These are phyloP conservation scores for Cercis canadensis DNA, from an alignment of 306 rosid species.

Conservation along the genomic window DNA sequence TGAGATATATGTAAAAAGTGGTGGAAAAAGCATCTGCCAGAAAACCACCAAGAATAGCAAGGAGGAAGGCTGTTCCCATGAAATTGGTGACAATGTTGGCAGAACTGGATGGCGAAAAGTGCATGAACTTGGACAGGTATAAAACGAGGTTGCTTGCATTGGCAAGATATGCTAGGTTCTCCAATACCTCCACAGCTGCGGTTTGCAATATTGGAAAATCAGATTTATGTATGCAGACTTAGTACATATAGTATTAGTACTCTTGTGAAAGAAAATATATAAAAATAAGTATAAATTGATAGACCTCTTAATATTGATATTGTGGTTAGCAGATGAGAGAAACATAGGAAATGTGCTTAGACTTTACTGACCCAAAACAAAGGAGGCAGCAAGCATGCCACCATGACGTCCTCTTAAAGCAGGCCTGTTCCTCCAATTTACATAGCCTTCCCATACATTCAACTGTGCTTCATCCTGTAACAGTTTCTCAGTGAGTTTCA, in stretches of 20 bases:
- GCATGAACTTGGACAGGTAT: conserved; percentile 69
- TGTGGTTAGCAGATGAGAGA: neutral
- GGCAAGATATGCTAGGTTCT: conserved; percentile 81
- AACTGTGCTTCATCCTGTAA: conserved; percentile 60
- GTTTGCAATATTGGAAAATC: conserved; percentile 21
- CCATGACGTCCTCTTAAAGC: conserved; percentile 69
- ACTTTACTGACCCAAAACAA: conserved; percentile 64
- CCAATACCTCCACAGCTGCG: conserved; percentile 75
- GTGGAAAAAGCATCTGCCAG: conserved; percentile 75
- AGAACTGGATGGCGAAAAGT: conserved; percentile 64
- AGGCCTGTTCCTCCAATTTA: conserved; percentile 82
- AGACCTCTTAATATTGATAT: neutral
- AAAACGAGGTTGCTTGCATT: conserved; percentile 88
- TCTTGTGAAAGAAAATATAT: neutral
- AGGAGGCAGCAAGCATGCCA: conserved; percentile 81
- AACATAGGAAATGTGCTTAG: conserved; percentile 18
- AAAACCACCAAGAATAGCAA: conserved; percentile 89
- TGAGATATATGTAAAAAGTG: conserved; percentile 62
- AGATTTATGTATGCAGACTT: conserved; percentile 10
- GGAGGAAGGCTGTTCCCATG: conserved; percentile 91
- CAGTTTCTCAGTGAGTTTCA: conserved; percentile 20
- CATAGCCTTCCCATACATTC: conserved; percentile 70
- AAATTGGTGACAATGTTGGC: conserved; percentile 79
- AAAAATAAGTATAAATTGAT: neutral
- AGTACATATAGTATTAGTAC: neutral